Evolutionary conservation across 768 basidiomycete genomes (phyloP), one percentile per base, ranked within the genome.

Genomic region (Serendipita sp.): DNA sequence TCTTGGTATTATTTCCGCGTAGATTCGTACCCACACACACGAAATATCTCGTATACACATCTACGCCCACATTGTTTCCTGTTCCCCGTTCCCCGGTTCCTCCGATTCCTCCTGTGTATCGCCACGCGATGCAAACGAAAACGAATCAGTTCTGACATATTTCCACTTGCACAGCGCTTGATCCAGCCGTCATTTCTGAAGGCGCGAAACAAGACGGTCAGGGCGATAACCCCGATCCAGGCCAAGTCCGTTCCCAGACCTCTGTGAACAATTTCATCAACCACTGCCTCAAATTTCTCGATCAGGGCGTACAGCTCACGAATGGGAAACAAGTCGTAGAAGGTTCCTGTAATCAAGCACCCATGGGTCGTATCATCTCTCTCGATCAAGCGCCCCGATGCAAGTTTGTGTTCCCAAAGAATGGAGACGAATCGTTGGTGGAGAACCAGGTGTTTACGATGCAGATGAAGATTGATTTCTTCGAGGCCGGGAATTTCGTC

Each of bases 401-500:
- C 16, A 65, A 65, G 65, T 51, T 65, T 48, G 47, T 60, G 18
- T 51, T 51, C 65, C 65, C 65, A 16, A 16, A 16, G 35, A 65
- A 65, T 41, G 36, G 38, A 8, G 56, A 60, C 36, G 52, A 34
- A 32, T 34, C 38, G 15, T n/a, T 65, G 35, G 23, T n/a, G 8
- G 54, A 34, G n/a, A 30, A 44, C 3, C 15, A 23, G 51, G 56
- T 35, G 35, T 35, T 65, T 15, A 41, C 54, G 8, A 77, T 85
- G 68, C 68, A 71, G 23, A 78, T 86, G 73, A 74, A 71, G 41
- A 79, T 82, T 65, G 68, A 73, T 64, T 76, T 74, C 67, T 68
- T 81, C 70, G 70, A 78, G 65, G 80, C 80, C 34, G 83, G 82
- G 44, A 76, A 76, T 73, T 85, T 86, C 71, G 81, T 80, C 65